These are phyloP conservation scores for Aurantiochytrium sp. DNA, from an alignment of 108 stramenopile genomes.

Conservation along the genomic window DNA sequence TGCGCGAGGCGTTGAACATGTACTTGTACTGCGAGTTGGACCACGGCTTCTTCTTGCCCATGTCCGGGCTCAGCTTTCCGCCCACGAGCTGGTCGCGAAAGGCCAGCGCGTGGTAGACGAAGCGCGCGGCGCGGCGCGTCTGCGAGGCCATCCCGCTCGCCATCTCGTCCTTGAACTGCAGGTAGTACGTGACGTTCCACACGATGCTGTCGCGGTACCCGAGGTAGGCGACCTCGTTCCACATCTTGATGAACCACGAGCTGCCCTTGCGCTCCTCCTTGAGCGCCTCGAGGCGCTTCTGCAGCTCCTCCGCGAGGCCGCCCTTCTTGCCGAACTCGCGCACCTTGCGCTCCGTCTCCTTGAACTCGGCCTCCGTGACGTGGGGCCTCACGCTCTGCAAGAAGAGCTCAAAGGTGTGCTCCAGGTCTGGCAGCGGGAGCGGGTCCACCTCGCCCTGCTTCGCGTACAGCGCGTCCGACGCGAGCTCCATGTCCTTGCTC, in stretches of 20 bases:
- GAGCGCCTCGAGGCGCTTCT: constrained; percentile 36
- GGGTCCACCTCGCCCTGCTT: background rate
- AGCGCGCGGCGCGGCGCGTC: constrained; percentile 32
- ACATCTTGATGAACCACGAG: constrained; percentile 46
- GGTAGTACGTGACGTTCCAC: constrained; percentile 46
- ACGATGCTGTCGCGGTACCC: constrained; percentile 43
- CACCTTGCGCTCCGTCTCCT: constrained; percentile 20
- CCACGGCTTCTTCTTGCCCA: constrained; percentile 45
- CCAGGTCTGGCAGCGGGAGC: constrained; percentile 32
- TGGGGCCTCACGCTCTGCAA: constrained; percentile 1
- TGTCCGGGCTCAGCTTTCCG: constrained; percentile 41
- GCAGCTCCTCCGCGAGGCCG: constrained; percentile 38
- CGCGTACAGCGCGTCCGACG: constrained; percentile 29
- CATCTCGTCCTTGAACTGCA: constrained; percentile 40
- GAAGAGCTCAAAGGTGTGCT: constrained; percentile 10
- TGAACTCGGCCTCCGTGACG: background rate
- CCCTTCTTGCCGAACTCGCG: constrained; percentile 17
- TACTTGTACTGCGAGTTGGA: constrained; percentile 51
- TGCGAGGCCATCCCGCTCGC: background rate
- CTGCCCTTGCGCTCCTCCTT: constrained; percentile 35
- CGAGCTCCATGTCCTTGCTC: constrained; percentile 7
- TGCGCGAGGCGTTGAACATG: constrained; percentile 48
- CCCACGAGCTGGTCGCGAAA: constrained; percentile 41
- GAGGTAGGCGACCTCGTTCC: constrained; percentile 43
- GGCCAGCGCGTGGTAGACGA: constrained; percentile 38